Percentiles rank a stretch among this genome's conserved stretches.
Conservation (phyloP, 2,329 filamentous ascomycete genomes). For the Dothistroma septosporum region DNA sequence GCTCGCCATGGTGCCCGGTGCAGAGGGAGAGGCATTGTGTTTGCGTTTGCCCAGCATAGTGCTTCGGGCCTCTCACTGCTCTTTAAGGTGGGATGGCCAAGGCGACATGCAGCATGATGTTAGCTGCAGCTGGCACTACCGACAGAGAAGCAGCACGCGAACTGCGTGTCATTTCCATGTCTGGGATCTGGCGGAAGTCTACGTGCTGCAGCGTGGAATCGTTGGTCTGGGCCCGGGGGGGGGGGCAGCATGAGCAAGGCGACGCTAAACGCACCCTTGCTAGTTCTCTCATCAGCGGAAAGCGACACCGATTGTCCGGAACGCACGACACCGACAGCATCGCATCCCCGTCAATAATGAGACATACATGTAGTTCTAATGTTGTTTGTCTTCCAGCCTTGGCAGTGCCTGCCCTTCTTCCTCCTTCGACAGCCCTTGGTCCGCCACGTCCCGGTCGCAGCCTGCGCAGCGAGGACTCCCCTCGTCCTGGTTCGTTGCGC, state of each 20-base stretch:
- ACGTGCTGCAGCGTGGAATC: neutral
- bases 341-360: neutral
- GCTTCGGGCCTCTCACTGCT: neutral
- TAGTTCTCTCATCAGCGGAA: neutral
- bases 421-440: too few species aligned
- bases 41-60: slow-evolving; percentile 11
- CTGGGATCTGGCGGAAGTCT: neutral
- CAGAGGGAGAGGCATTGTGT: neutral
- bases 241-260: neutral
- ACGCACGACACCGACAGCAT: too few species aligned
- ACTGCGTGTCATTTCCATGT: neutral
- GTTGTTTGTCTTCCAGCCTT: too few species aligned
- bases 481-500: too few species aligned
- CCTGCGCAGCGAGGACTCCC: too few species aligned
- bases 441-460: too few species aligned
- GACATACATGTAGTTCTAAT: too few species aligned
- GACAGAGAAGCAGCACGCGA: neutral
- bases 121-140: neutral
- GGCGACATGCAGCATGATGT: neutral
- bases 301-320: neutral
- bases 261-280: neutral
- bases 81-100: neutral
- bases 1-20: neutral
- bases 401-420: too few species aligned
- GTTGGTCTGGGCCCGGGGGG: neutral